These are phyloP conservation scores for Myriosclerotinia scirpicola DNA, from an alignment of 2,329 filamentous ascomycete genomes.

Conservation along the genomic window DNA sequence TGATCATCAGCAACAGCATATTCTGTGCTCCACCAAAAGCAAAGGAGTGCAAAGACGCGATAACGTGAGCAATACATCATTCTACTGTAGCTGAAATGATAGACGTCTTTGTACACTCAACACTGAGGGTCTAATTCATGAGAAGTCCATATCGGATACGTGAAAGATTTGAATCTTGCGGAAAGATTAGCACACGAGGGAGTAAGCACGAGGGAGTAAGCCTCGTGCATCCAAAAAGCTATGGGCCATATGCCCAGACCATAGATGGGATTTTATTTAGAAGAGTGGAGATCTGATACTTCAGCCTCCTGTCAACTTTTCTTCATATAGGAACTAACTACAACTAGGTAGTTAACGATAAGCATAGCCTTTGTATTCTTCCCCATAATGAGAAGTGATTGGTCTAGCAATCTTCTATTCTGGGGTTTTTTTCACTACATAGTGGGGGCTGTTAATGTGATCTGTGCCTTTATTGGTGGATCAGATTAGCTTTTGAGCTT, in stretches of 20 bases:
- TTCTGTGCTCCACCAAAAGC: constrained; percentile 12
- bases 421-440: not conserved
- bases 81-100: not conserved
- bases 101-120: not conserved
- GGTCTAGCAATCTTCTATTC: not conserved
- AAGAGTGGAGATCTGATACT: constrained; percentile 9
- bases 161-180: constrained; percentile 10
- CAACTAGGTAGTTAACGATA: not conserved
- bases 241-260: constrained; percentile 1
- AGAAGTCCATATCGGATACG: constrained; percentile 11
- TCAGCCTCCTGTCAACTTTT: not conserved
- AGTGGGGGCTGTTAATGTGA: not conserved
- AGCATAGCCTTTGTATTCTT: not conserved
- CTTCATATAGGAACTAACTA: not conserved
- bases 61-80: constrained; percentile 12
- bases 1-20: constrained; percentile 24
- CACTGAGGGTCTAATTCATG: constrained; percentile 3
- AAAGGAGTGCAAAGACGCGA: not conserved
- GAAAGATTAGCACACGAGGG: not conserved
- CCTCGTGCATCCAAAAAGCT: not conserved
- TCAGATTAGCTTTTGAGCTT: not conserved
- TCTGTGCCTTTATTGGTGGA: not conserved
- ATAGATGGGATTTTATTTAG: constrained; percentile 13
- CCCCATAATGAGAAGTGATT: not conserved
- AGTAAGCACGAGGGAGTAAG: not conserved